These are phyloP conservation scores for Fusarium protoensiforme DNA, from an alignment of 2,329 filamentous ascomycete genomes.

Conservation along the genomic window DNA sequence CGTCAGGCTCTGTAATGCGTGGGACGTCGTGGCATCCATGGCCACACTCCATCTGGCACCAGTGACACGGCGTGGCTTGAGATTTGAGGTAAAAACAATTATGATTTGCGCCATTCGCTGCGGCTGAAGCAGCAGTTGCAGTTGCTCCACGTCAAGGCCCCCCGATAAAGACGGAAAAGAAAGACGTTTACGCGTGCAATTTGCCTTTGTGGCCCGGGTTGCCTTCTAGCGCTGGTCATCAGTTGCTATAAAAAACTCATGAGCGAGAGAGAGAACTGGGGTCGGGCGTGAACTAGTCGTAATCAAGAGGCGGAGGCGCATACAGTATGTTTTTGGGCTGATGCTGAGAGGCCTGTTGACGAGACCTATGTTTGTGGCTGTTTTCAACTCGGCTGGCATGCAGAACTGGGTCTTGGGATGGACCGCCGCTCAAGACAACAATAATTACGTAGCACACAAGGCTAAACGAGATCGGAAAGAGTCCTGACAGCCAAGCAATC, in stretches of 20 bases:
- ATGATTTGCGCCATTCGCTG: not conserved
- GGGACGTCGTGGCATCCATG: constrained; percentile 1
- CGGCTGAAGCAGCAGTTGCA: not conserved
- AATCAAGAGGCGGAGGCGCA: constrained; percentile 9
- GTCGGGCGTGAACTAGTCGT: constrained; percentile 9
- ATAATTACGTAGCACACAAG: not conserved
- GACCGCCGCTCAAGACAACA: constrained; percentile 3
- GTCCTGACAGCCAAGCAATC: constrained; percentile 14
- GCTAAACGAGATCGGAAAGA: constrained; percentile 5
- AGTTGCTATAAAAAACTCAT: constrained; percentile 40
- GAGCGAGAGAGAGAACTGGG: constrained; percentile 8
- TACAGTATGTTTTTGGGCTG: not conserved
- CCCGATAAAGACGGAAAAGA: constrained; percentile 10
- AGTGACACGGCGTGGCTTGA: constrained; percentile 14
- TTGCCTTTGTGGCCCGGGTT: constrained; percentile 19
- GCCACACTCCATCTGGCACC: constrained; percentile 16
- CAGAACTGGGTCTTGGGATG: constrained; percentile 12
- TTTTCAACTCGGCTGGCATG: constrained; percentile 4
- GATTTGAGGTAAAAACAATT: not conserved
- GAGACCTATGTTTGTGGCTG: not conserved
- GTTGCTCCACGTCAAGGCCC: not conserved
- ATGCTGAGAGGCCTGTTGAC: not conserved
- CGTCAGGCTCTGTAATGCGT: constrained; percentile 15
- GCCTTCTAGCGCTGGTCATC: constrained; percentile 12
- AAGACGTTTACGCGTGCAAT: constrained; percentile 26